Evolutionary conservation across 192 early-diverging fungal genomes (phyloP), one percentile per base, ranked within the genome.

Genomic region (Entrophospora sp.): DNA sequence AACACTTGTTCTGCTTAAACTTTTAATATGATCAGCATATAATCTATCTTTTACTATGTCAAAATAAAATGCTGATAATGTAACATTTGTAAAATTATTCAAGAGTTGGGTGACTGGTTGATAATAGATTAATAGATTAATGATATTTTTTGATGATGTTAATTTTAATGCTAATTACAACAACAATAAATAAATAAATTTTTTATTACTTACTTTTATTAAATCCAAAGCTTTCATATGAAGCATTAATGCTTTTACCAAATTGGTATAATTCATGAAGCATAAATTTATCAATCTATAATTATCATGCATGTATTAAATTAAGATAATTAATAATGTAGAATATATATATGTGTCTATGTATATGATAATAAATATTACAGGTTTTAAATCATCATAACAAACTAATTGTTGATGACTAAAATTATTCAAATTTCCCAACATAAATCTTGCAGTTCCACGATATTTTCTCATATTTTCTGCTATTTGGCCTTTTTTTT

Each of bases 1-100:
- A 34, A 83, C 79, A 16, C 79, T 84, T n/a, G 78, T 76, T 52
- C 90, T 80, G 37, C 73, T 55, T 0, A 64, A 8, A 36, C 79
- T 71, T 20, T 67, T 45, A 18, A 61, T 30, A 20, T 69, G 45
- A 44, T 84, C 78, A 22, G 83, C 84, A 45, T 91, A 91, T 4
- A 91, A 75, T 31, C 85, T 76, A 65, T 91, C 90, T 72, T 91
- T 91, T 70, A 87, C 81, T 4, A 87, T 76, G 53, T 91, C 88
- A 80, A 90, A 84, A 73, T 91, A 91, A 60, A 89, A 87, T 3
- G 88, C 81, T 20, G 90, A 91, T 10, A 89, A 73, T 6, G 75
- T 70, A 6, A 74, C 74, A 58, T 80, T 87, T 59, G 83, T 84
- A 59, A 91, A 88, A 61, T 81, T 79, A 66, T 85, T 85, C 18